A percentile compares a stretch with the other conserved stretches of the same genome.
Evolutionary conservation across 306 rosid genomes (phyloP).

Genomic region (Hylodesmum podocarpum): DNA sequence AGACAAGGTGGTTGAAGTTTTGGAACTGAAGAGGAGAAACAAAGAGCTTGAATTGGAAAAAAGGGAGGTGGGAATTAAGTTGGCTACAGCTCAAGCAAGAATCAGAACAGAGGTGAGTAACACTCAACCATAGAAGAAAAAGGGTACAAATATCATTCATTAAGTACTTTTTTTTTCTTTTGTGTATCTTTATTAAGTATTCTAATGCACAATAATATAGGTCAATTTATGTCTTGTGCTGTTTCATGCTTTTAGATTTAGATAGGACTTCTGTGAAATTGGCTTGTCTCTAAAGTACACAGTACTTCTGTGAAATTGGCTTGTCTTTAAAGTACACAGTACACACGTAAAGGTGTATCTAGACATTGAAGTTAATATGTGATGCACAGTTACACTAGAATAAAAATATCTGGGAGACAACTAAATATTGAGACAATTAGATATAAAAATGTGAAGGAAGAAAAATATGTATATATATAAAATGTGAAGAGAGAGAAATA

Average conservation of each 20-base stretch:
- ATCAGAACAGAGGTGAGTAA: constrained; percentile 18
- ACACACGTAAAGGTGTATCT: neutral
- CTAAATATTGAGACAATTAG: no score
- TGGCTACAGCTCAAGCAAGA: constrained; percentile 31
- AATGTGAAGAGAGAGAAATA: no score
- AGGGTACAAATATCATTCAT: constrained; percentile 1
- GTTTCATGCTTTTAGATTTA: neutral
- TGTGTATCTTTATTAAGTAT: neutral
- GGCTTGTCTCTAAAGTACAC: neutral
- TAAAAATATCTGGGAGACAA: no score
- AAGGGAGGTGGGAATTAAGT: constrained; percentile 38
- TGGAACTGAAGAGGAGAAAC: constrained; percentile 44
- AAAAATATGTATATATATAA: no score
- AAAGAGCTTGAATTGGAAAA: constrained; percentile 56
- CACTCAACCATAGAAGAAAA: constrained; percentile 26
- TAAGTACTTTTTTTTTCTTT: no score
- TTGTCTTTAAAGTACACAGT: neutral
- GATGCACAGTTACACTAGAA: no score
- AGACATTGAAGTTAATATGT: neutral
- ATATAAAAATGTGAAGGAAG: no score
- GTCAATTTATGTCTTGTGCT: neutral
- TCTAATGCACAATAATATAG: neutral
- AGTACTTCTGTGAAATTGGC: neutral
- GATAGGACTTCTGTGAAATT: neutral
- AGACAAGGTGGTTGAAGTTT: constrained; percentile 31